A percentile compares a stretch with the other conserved stretches of the same genome.
Conservation (phyloP, 2,329 filamentous ascomycete genomes). For the Sporothrix pseudoabietina region DNA sequence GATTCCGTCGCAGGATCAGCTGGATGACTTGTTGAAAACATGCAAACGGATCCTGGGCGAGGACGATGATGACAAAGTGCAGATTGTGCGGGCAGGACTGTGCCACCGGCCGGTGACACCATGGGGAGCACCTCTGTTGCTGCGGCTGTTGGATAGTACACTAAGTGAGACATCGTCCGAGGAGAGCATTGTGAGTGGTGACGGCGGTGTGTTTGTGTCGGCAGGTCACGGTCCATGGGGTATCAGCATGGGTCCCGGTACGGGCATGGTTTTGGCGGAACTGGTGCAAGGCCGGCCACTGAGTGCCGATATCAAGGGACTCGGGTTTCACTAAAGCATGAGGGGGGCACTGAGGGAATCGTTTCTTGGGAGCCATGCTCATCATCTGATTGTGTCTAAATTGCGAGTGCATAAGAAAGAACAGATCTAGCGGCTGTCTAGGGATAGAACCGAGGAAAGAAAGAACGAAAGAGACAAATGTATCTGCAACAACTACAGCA, state of each 20-base stretch:
- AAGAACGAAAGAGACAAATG: neutral
- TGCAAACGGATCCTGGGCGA: slow-evolving; percentile 53
- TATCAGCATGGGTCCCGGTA: slow-evolving; percentile 65
- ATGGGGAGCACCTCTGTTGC: slow-evolving; percentile 65
- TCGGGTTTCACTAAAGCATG: slow-evolving; percentile 42
- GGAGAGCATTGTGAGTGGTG: slow-evolving; percentile 45
- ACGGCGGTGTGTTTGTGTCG: slow-evolving; percentile 69
- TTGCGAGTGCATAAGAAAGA: neutral
- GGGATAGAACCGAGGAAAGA: neutral
- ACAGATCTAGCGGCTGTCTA: neutral
- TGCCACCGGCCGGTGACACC: slow-evolving; percentile 73
- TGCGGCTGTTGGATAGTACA: slow-evolving; percentile 56
- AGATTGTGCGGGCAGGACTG: slow-evolving; percentile 63
- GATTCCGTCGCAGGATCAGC: slow-evolving; percentile 49
- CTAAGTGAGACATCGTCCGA: slow-evolving; percentile 46
- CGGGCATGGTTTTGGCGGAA: slow-evolving; percentile 70
- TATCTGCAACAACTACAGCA: neutral
- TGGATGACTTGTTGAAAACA: slow-evolving; percentile 54
- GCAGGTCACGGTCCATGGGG: slow-evolving; percentile 79
- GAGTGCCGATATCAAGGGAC: slow-evolving; percentile 60
- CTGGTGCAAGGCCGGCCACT: slow-evolving; percentile 62
- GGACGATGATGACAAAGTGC: slow-evolving; percentile 51
- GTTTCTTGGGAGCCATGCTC: neutral
- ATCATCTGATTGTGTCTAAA: neutral
- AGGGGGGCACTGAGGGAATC: neutral